Percentiles rank a stretch among this genome's conserved stretches.
These are phyloP conservation scores for Metrosideros polymorpha DNA, from an alignment of 441 rosid genomes.

Conservation along the genomic window DNA sequence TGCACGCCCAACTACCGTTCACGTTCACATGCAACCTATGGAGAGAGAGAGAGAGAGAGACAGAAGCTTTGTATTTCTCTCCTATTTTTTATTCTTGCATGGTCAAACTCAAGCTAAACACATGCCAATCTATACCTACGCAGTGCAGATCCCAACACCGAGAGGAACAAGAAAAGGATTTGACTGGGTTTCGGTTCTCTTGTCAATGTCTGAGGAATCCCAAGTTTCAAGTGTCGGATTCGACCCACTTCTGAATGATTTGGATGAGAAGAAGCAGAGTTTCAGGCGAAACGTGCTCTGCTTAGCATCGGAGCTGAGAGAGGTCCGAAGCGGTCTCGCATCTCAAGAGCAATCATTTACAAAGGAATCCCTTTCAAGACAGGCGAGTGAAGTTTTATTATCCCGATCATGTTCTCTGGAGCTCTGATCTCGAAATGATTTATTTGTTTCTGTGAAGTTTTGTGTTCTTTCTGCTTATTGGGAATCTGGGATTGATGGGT, in stretches of 20 bases:
- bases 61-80: neutral
- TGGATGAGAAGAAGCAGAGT: constrained; percentile 89
- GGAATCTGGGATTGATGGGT: neutral
- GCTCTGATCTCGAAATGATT: neutral
- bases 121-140: neutral
- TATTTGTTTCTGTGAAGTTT: neutral
- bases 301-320: constrained; percentile 81
- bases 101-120: neutral
- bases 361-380: constrained; percentile 63
- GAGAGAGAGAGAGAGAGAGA: neutral
- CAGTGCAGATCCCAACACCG: neutral
- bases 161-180: neutral
- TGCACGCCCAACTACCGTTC: constrained; percentile 11
- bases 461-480: neutral
- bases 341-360: constrained; percentile 61
- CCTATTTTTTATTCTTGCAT: neutral
- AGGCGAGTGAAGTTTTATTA: constrained; percentile 30
- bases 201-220: constrained; percentile 31
- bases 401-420: neutral
- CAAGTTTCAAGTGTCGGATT: constrained; percentile 28
- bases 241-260: constrained; percentile 82
- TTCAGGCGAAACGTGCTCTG: constrained; percentile 82
- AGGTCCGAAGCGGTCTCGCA: constrained; percentile 60
- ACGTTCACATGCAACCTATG: constrained; percentile 21
- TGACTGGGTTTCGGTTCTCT: constrained; percentile 16